Base-by-base conservation (phyloP, 345 rosid genomes). In the Salix arbutifolia region DNA sequence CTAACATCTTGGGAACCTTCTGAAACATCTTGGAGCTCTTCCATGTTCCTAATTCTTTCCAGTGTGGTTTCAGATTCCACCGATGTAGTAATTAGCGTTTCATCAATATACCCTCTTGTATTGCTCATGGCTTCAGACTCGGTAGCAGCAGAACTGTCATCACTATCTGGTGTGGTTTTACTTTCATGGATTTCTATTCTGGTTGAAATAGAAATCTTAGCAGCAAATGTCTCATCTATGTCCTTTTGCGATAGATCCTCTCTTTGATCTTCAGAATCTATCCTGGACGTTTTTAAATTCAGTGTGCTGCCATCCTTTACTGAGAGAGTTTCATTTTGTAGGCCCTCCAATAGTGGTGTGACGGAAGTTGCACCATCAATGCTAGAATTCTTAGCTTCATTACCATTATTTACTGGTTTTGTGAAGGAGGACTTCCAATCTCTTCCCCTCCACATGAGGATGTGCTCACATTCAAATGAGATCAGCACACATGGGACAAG, bases 401-500 rank as follows among this genome's bases (percentile, higher is more conserved):
- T 81, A 61, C 74, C 73, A 70, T 72, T 78, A 40, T 76, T 80
- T 65, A 75, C 81, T 5, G 83, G 84, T 72, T 73, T 82, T 68
- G 78, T 28, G 53, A 89, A 78, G 53, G 87, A 84, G 8, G 93
- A 83, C 80, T 89, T 85, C 93, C 97, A 93, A 53, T 91, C 87
- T 72, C 33, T 86, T 80, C 99, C 98, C 76, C 97, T 87, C 97
- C 96, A 95, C 64, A 91, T 80, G 33, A 95, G 94, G 80, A 95
- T 89, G 73, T 90, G 94, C 78, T 95, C 93, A 8, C 65, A 60
- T 67, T 91, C 93, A 89, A 91, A 95, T 46, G 98, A 91, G 67
- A 95, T 87, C 44, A 93, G 86, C 76, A 90, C 91, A 67, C 98
- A 91, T 7, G 97, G 96, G 68, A 95, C 97, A 77, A 93, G 89